phyloP scores from a whole-genome alignment of 225 moss, liverwort and hornwort genomes.

The Pseudoscleropodium purum region DNA sequence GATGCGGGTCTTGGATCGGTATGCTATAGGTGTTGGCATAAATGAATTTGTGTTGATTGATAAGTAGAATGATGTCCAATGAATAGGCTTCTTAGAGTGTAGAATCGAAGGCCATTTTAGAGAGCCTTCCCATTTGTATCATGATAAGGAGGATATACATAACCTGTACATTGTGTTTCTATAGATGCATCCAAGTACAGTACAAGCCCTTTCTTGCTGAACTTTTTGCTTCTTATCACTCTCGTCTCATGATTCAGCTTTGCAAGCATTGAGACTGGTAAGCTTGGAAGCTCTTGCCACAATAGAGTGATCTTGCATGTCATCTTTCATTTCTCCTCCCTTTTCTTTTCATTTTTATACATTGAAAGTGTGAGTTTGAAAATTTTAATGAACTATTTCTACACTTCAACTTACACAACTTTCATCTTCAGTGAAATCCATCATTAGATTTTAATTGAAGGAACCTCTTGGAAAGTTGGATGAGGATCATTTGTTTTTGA shows the following conservation, averaged over 20 bases:
- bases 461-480: background rate
- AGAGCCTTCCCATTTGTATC: conserved; percentile 36
- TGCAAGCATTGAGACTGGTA: background rate
- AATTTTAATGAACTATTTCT: background rate
- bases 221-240: too few relatives aligned
- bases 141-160: conserved; percentile 10
- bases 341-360: background rate
- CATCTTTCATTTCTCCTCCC: background rate
- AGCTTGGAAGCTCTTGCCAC: background rate
- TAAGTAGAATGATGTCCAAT: background rate
- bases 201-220: background rate
- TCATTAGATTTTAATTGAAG: background rate
- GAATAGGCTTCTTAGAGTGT: background rate
- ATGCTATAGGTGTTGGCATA: background rate
- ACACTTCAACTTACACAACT: background rate
- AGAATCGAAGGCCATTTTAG: conserved; percentile 27
- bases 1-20: background rate
- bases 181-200: conserved; percentile 12
- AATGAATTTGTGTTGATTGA: conserved; percentile 10
- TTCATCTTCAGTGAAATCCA: background rate
- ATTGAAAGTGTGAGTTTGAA: background rate
- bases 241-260: background rate
- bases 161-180: conserved; percentile 21
- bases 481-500: background rate
- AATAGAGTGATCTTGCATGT: too few relatives aligned